Conservation (phyloP, 371 early-diverging fungal genomes). For the Mucor lusitanicus region DNA sequence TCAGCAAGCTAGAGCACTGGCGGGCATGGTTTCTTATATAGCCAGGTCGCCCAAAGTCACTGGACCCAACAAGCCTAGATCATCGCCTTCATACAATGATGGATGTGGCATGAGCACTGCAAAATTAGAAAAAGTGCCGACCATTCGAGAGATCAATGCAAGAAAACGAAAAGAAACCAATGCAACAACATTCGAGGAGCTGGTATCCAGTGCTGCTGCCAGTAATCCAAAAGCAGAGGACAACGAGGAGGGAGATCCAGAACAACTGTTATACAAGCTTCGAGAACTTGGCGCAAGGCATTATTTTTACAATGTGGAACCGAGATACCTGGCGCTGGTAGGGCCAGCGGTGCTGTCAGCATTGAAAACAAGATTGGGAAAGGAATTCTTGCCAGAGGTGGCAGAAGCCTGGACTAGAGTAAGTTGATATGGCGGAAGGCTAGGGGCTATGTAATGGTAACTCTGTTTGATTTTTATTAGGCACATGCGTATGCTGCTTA, state of each 20-base stretch:
- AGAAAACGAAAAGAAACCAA: conserved; percentile 15
- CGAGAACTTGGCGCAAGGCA: conserved; percentile 47
- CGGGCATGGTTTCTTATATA: conserved; percentile 48
- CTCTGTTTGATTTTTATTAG: conserved; percentile 17
- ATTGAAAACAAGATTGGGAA: conserved; percentile 31
- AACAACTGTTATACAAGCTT: conserved; percentile 19
- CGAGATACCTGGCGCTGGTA: conserved; percentile 33
- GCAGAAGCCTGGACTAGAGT: conserved; percentile 48
- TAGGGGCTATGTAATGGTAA: not conserved
- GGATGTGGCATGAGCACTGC: conserved; percentile 26
- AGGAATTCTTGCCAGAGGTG: conserved; percentile 37
- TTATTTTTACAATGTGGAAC: conserved; percentile 35
- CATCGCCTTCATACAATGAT: not conserved
- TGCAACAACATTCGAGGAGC: not conserved
- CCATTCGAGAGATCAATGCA: conserved; percentile 36
- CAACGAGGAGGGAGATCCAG: conserved; percentile 32
- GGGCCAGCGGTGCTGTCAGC: conserved; percentile 44
- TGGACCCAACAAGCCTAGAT: conserved; percentile 4
- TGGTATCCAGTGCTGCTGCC: not conserved
- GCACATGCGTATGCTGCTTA: conserved; percentile 38
- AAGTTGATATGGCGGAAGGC: not conserved
- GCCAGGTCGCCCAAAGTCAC: conserved; percentile 30
- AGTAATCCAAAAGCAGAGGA: not conserved
- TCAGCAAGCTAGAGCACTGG: conserved; percentile 47
- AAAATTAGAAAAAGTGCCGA: conserved; percentile 19